Evolutionary conservation across 2,329 filamentous ascomycete genomes (phyloP).

Genomic region (Colletotrichum tropicale): DNA sequence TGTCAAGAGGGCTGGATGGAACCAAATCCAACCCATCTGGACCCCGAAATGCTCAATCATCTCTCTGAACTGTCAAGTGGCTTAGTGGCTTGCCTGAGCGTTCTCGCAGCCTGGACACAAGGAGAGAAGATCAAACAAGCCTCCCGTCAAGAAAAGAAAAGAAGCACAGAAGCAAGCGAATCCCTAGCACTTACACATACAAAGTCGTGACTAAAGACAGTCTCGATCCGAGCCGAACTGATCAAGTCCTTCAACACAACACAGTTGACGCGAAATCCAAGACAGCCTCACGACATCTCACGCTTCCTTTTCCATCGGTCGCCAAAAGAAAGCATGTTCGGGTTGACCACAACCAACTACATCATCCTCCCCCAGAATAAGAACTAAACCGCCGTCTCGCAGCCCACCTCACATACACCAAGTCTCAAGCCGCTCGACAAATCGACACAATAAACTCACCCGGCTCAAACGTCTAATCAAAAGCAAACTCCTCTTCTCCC

Average conservation of each 20-base stretch:
- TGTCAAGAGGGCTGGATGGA: background rate
- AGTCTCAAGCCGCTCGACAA: background rate
- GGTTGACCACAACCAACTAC: background rate
- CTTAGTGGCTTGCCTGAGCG: background rate
- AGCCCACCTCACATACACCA: background rate
- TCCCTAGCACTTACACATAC: background rate
- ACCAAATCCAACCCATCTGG: background rate
- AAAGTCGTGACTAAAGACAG: background rate
- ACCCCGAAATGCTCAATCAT: background rate
- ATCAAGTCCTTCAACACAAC: background rate
- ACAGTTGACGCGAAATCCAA: background rate
- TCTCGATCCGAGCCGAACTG: background rate
- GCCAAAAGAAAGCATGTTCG: background rate
- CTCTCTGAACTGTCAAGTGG: background rate
- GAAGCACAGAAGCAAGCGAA: background rate
- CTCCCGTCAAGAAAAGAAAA: background rate
- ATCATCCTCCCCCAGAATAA: background rate
- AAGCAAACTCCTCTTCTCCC: background rate
- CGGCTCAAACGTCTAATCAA: background rate
- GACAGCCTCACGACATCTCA: background rate
- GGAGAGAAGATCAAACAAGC: background rate
- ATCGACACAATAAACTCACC: background rate
- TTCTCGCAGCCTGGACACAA: background rate
- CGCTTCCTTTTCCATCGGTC: background rate
- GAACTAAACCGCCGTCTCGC: background rate